These are phyloP conservation scores for Aspergillus hortae DNA, from an alignment of 2,329 filamentous ascomycete species.

Conservation along the genomic window DNA sequence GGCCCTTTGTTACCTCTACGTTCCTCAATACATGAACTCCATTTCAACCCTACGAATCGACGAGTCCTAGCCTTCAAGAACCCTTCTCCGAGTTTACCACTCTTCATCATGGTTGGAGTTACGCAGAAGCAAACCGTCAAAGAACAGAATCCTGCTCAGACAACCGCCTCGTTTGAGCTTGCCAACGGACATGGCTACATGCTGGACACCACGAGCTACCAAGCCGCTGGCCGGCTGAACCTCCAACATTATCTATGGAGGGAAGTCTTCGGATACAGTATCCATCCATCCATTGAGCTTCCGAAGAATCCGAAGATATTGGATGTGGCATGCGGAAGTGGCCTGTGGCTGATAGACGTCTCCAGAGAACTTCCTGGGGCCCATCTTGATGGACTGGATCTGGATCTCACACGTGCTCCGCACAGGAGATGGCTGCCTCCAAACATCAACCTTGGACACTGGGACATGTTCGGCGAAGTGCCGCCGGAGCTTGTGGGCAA, in stretches of 20 bases:
- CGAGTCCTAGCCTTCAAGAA: too few species aligned
- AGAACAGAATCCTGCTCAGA: background rate
- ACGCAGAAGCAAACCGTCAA: too few species aligned
- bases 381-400: conserved; percentile 22
- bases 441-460: conserved; percentile 9
- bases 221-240: conserved; percentile 17
- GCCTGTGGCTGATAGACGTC: conserved; percentile 25
- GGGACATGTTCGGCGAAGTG: conserved; percentile 21
- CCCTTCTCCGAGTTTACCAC: too few species aligned
- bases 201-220: conserved; percentile 3
- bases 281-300: conserved; percentile 24
- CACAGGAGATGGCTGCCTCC: conserved; percentile 18
- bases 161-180: background rate
- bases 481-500: conserved; percentile 15
- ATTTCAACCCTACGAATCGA: too few species aligned
- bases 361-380: conserved; percentile 15
- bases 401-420: conserved; percentile 21
- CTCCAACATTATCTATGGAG: conserved; percentile 30
- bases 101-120: background rate
- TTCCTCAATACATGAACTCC: too few species aligned
- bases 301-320: conserved; percentile 13
- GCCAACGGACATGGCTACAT: background rate
- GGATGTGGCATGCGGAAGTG: conserved; percentile 27
- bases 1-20: too few species aligned
- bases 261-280: conserved; percentile 19